phyloP scores from a whole-genome alignment of 2,329 filamentous ascomycete species.

The Emergomyces pasteurianus region DNA sequence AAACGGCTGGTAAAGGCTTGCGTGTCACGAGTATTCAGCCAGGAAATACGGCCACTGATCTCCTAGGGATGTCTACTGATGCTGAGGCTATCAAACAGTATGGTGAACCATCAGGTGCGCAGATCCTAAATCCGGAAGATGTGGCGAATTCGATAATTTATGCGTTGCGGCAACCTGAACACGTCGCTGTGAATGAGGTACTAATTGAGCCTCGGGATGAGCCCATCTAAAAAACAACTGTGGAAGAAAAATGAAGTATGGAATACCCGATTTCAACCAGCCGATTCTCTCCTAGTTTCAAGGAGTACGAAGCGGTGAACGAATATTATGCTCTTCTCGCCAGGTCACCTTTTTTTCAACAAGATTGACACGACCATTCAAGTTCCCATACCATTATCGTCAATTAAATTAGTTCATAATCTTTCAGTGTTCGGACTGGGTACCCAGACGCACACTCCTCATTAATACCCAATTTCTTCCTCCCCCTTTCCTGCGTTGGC shows the following conservation, averaged over 20 bases:
- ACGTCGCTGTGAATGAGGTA: slow-evolving; percentile 71
- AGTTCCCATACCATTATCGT: not conserved
- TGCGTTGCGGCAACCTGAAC: slow-evolving; percentile 59
- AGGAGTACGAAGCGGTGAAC: not conserved
- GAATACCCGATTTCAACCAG: not conserved
- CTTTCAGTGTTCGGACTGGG: not conserved
- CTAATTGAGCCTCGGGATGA: slow-evolving; percentile 67
- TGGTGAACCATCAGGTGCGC: slow-evolving; percentile 61
- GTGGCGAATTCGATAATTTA: slow-evolving; percentile 63
- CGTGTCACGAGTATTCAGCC: slow-evolving; percentile 66
- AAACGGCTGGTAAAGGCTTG: slow-evolving; percentile 62
- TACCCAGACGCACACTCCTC: not conserved
- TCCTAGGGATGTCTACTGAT: slow-evolving; percentile 65
- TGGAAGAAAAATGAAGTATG: not conserved
- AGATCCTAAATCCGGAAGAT: slow-evolving; percentile 62
- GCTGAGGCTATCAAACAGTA: slow-evolving; percentile 66
- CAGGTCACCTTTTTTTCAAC: not conserved
- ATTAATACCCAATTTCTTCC: not conserved
- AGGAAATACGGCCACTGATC: slow-evolving; percentile 62
- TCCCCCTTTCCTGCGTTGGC: not conserved
- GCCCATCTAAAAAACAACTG: slow-evolving; percentile 44
- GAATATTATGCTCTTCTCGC: not conserved
- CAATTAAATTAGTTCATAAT: not conserved
- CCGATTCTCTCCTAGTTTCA: not conserved
- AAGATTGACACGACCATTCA: not conserved